Evolutionary conservation across 1,284 basidiomycete genomes (phyloP), one percentile per base, ranked within the genome.

Genomic region (Golubevia sp.): DNA sequence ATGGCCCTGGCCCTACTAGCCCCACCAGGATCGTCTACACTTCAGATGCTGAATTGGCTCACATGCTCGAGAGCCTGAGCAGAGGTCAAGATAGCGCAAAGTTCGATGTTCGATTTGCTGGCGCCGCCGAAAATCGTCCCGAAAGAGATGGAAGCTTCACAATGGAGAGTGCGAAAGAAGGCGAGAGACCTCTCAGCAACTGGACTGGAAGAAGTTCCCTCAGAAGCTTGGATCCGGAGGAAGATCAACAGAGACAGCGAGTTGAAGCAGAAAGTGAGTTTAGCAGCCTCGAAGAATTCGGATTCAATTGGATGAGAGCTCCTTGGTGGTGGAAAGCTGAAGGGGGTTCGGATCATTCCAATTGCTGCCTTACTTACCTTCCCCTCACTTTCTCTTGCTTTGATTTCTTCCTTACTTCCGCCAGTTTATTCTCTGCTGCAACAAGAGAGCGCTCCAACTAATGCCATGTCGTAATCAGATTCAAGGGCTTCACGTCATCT

Each of bases 11-110:
- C 23, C 23, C 26, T 25, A 57, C 55, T 26, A 58, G 62, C 27
- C 65, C 69, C 0, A 77, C 75, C 4, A 59, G 73, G 2, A 76
- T 78, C 61, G 70, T 78, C 13, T 78, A 78, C 59, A 73, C 76
- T 52, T 70, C 64, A 34, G 76, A 78, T 58, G 70, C 73, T 13
- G 74, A 78, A 50, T 62, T 78, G 13, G 76, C 75, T 1, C 61
- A 61, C 18, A 62, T 78, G 1, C 68, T 78, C 26, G 69, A 76
- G 55, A 58, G 66, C 1, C 56, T 78, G 8, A 70, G 70, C 0
- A 58, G 58, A 18, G 72, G 69, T 21, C 70, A 76, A 38, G 69
- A 71, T 44, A 68, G 66, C 49, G 76, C 74, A 59, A 78, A 78
- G 51, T 78, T 78, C 44, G 70, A 72, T 30, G 71, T 76, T 53